Evolutionary conservation across 768 basidiomycete species (phyloP), one percentile per base, ranked within the genome.

Genomic region (Russula vinacea): DNA sequence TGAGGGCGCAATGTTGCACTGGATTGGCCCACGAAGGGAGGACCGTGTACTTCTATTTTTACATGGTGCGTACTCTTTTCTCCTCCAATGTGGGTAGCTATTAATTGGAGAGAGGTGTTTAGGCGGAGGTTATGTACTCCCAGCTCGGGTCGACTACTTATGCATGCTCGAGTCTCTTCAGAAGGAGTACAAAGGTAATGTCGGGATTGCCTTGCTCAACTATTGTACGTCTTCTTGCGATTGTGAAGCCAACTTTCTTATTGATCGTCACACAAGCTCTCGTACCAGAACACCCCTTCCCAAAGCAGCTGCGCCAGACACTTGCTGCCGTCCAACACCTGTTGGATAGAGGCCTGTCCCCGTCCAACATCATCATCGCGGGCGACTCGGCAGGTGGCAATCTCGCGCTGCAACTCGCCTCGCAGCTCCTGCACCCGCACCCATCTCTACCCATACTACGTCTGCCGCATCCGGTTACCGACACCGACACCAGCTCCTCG

Each of bases 361-460:
- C 67, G 5, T 64, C 71, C 13, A 65, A 67, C n/a, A 69, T 71
- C n/a, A 62, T 58, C 47, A 47, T 71, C 32, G 66, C 62, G 1
- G 71, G 71, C 29, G 44, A 58, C 44, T 58, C 56, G 2, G 56
- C 56, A 35, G 56, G 56, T 7, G 56, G 55, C 16, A 71, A 70
- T 58, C 45, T 71, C 9, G 52, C 58, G 5, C 11, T 71, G 9
- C 71, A 71, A 52, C 57, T 70, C 16, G 51, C 68, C 1, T 45
- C 62, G 1, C 68, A 66, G 32, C 13, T 69, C 10, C 55, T 71
- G 0, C 68, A 71, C 8, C 67, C 71, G 0, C 67, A 64, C 2
- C 26, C 65, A 2, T 56, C 63, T 17, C 42, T 67, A 10, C 40
- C 56, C 1, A 39, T 22, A n/a, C 6, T 37, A 2, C 53, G 16